Evolutionary conservation across 148 eudicot genomes (phyloP), one percentile per base, ranked within the genome.

Genomic region (Cornus controversa): DNA sequence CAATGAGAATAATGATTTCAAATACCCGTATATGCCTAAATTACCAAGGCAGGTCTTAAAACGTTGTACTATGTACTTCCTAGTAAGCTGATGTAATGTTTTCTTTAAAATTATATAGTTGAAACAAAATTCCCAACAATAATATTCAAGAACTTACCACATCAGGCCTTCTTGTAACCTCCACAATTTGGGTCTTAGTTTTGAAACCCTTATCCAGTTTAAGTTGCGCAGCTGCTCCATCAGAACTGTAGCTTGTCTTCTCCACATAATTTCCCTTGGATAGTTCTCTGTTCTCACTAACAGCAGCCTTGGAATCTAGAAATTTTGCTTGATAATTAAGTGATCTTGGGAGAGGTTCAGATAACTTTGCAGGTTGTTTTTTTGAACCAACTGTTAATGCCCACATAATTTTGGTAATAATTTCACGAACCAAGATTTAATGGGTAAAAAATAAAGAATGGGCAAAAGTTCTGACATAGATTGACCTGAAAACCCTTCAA

Each of bases 111-210:
- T 62, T 47, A 13, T n/a, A 13, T 7, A 36, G 40, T 16, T 63
- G 40, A 37, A 36, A 63, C 26, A 42, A 74, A 47, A 31, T 25
- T 34, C 10, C 16, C 8, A 16, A 24, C 58, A 31, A 0, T 31
- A 31, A 40, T 40, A 40, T 40, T 9, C 45, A 40, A 40, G 45
- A 40, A 1, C 73, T 75, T 76, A 74, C 85, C 67, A 34, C 31
- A 68, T 45, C 69, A 11, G 77, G 82, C 67, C 75, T 83, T 62
- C 74, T 79, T 16, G 79, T 70, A 54, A 78, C 79, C 64, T 66
- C 76, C 24, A 29, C 24, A 64, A 36, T 6, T 60, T 79, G 75
- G 50, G 22, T n/a, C 45, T 54, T 31, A n/a, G 47, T 66, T 65
- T 66, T 71, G 67, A 47, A 16, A 24, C 75, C 57, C 69, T n/a